Base-by-base conservation (phyloP, 108 stramenopile species). In the Schizochytrium sp. region DNA sequence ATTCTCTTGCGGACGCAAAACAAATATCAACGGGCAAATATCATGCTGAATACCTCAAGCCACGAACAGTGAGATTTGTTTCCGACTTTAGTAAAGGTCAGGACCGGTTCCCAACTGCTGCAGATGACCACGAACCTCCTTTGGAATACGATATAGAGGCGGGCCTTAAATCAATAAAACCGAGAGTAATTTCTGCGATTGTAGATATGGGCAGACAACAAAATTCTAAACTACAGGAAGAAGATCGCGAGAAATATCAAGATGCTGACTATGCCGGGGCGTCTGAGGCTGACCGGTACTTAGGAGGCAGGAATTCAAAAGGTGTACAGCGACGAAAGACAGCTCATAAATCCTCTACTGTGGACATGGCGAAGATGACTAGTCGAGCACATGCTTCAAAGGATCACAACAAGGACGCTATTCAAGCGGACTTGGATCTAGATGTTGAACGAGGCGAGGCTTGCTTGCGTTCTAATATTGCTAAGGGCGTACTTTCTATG, bases 201-300 rank as follows among this genome's bases (percentile, higher is more conserved):
- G 76, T 83, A 53, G 76, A 83, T 40, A 83, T 83, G 76, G 5
- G 28, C 5, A 17, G 53, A 53, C 76, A 83, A 28, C 76, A 2
- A 53, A 53, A 28, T 17, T 8, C 8, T 2, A n/a, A 55, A 10
- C 15, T 10, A 7, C 53, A 38, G 10, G 53, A 49, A 8, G n/a
- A 46, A 7, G 50, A 49, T 17, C 8, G 76, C 28, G 10, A 15
- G 1, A n/a, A n/a, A 5, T 83, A 83, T 28, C 5, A 47, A 3
- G 76, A 83, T 55, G 76, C 76, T 10, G 53, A 55, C 8, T 83
- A 83, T 42, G 15, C 47, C 0, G 2, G 2, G 10, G 76, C 76
- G 28, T 47, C 49, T 13, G 5, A 28, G n/a, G 76, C 38, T 2
- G 50, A 10, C 15, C 28, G 5, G 10, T 10, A 10, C 1, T 53